These are phyloP conservation scores for Nemania serpens DNA, from an alignment of 2,329 filamentous ascomycete genomes.

Conservation along the genomic window DNA sequence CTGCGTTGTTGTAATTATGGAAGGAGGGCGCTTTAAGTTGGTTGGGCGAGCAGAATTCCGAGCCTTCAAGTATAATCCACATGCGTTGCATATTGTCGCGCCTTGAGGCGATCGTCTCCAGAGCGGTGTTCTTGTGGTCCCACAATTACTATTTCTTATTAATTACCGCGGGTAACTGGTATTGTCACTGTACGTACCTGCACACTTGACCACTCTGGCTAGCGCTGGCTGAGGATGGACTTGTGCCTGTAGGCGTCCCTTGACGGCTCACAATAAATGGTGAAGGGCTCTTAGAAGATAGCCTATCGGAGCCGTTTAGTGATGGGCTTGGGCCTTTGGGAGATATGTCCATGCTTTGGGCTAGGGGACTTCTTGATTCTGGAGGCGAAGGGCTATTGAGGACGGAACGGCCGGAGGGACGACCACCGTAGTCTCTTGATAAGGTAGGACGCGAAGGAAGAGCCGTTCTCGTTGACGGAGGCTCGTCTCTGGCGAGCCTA, in stretches of 20 bases:
- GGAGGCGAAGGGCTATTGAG: constrained; percentile 30
- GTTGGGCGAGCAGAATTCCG: constrained; percentile 89
- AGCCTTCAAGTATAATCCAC: constrained; percentile 91
- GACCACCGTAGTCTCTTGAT: constrained; percentile 34
- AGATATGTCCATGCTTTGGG: constrained; percentile 34
- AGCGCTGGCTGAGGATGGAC: constrained; percentile 23
- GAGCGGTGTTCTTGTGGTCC: constrained; percentile 88
- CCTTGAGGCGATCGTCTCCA: constrained; percentile 94
- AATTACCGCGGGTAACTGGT: not conserved
- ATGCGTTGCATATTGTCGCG: constrained; percentile 96
- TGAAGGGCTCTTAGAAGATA: constrained; percentile 40
- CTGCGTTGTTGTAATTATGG: constrained; percentile 51
- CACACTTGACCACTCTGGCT: constrained; percentile 41
- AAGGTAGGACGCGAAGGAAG: constrained; percentile 39
- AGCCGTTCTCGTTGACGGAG: constrained; percentile 36
- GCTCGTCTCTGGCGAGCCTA: constrained; percentile 32
- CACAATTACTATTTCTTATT: constrained; percentile 74
- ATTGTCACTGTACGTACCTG: constrained; percentile 37
- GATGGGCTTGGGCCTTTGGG: constrained; percentile 39
- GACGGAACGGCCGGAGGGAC: constrained; percentile 31
- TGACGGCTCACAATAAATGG: constrained; percentile 36
- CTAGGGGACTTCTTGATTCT: constrained; percentile 36
- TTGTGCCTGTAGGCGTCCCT: constrained; percentile 27
- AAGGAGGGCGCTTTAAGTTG: constrained; percentile 79
- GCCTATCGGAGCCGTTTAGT: constrained; percentile 38